phyloP scores from a whole-genome alignment of 129 eudicot genomes.

The Pseudognaphalium luteoalbum region DNA sequence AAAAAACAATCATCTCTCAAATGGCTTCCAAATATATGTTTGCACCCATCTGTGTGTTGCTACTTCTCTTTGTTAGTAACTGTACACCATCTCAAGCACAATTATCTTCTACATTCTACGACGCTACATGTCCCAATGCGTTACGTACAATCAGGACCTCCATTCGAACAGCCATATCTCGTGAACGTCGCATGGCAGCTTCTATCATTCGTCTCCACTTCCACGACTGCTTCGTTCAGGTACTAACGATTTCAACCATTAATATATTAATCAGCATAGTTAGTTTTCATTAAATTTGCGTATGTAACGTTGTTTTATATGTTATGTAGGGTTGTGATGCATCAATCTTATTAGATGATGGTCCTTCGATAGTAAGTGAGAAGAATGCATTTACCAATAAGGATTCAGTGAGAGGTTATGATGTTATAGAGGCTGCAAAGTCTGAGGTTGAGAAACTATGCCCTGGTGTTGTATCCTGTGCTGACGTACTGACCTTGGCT shows the following conservation, averaged over 20 bases:
- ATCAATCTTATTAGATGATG: slow-evolving; percentile 54
- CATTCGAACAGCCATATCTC: slow-evolving; percentile 35
- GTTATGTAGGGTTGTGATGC: slow-evolving; percentile 61
- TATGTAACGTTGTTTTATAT: background rate
- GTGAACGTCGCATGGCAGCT: slow-evolving; percentile 40
- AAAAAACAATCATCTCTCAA: background rate
- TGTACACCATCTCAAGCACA: slow-evolving; percentile 30
- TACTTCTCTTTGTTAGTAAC: slow-evolving; percentile 13
- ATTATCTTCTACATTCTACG: slow-evolving; percentile 35
- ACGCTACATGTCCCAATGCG: slow-evolving; percentile 32
- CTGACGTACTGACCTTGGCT: slow-evolving; percentile 63
- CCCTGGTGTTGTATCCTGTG: slow-evolving; percentile 66
- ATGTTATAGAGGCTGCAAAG: slow-evolving; percentile 44
- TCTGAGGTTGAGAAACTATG: slow-evolving; percentile 51
- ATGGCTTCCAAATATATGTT: slow-evolving; percentile 14
- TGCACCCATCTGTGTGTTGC: slow-evolving; percentile 16
- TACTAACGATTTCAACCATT: background rate
- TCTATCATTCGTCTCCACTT: slow-evolving; percentile 40
- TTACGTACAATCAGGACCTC: slow-evolving; percentile 32
- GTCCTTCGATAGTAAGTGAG: slow-evolving; percentile 24
- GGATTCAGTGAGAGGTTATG: slow-evolving; percentile 50
- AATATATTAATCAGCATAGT: background rate
- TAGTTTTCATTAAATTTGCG: background rate
- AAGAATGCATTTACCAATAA: slow-evolving; percentile 35
- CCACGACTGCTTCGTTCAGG: slow-evolving; percentile 44